Conservation (phyloP, 163 green algal genomes). For the Prototheca wickerhamii region DNA sequence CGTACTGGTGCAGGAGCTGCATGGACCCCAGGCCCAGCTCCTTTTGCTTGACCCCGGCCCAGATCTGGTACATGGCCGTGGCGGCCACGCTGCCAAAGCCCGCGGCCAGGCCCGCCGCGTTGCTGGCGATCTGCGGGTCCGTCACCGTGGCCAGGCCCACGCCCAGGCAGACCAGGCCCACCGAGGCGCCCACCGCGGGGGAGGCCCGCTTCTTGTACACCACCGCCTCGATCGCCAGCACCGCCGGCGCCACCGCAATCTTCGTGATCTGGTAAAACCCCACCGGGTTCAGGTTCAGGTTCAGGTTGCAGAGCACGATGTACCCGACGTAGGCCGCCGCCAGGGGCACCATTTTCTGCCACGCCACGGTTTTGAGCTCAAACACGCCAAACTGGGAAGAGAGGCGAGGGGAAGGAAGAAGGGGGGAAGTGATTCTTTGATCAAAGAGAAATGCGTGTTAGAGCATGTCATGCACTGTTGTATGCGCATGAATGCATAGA, state of each 20-base stretch:
- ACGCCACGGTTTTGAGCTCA: conserved; percentile 28
- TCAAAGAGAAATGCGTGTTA: no score
- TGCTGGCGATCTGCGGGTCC: conserved; percentile 32
- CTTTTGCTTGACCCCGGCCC: conserved; percentile 78
- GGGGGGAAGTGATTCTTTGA: neutral
- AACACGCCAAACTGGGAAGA: conserved; percentile 30
- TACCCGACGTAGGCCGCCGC: conserved; percentile 54
- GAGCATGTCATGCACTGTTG: no score
- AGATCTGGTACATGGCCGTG: conserved; percentile 51
- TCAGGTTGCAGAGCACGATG: conserved; percentile 58
- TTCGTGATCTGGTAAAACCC: conserved; percentile 67
- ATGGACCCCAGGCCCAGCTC: conserved; percentile 69
- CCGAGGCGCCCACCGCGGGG: conserved; percentile 8
- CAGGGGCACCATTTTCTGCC: conserved; percentile 30
- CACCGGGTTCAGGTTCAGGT: conserved; percentile 55
- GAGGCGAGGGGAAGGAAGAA: neutral
- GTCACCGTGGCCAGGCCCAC: conserved; percentile 52
- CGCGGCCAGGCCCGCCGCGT: conserved; percentile 23
- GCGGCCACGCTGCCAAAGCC: conserved; percentile 32
- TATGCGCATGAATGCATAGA: no score
- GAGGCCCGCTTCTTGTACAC: conserved; percentile 32
- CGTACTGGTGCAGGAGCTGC: conserved; percentile 80
- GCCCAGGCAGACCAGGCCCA: conserved; percentile 39
- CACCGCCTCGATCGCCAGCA: conserved; percentile 41
- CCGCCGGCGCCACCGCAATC: conserved; percentile 51